Base-by-base conservation (phyloP, 192 early-diverging fungal species). In the Phycomyces blakesleeanus region DNA sequence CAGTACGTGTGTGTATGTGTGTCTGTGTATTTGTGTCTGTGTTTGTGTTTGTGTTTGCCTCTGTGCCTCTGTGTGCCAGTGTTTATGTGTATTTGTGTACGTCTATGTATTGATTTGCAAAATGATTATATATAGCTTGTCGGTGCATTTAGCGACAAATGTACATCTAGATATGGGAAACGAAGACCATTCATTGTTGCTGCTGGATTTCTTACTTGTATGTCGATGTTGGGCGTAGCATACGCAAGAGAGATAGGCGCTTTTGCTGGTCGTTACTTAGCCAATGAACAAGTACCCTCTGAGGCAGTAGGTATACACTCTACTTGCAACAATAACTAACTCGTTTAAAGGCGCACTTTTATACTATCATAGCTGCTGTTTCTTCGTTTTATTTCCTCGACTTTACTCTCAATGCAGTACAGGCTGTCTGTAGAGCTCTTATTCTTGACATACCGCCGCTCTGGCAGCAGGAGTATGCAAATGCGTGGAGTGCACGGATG, bases 341-440 rank as follows among this genome's bases (percentile, higher is more conserved):
- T 20, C 18, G 10, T 37, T 9, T 24, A 47, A n/a, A 68, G 66
- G 38, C 47, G 2, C 66, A 68, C 37, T 26, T 44, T 26, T 61
- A 74, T 57, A 80, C 89, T 3, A 85, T 93, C 22, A 72, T 78
- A 18, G 72, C 91, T 29, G 93, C 92, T 20, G 91, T 98, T 2
- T 16, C 80, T 10, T 85, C 85, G 6, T 97, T 98, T 68, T 98
- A 95, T 64, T 76, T 86, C 20, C 73, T 98, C 21, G 96, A 98
- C 74, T 97, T 98, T 81, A 86, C 93, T 0, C 81, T 98, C 57
- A 98, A 98, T 68, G 86, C 87, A 18, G 88, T 96, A 3, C 89
- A 92, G 68, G 93, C 94, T 5, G 80, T 82, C 24, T 86, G 86
- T 58, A 88, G 97, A 8, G 89, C 93, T 15, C 73, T 98, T 15